Conservation (phyloP, 2,329 filamentous ascomycete genomes). For the Trichoderma aggressivum region DNA sequence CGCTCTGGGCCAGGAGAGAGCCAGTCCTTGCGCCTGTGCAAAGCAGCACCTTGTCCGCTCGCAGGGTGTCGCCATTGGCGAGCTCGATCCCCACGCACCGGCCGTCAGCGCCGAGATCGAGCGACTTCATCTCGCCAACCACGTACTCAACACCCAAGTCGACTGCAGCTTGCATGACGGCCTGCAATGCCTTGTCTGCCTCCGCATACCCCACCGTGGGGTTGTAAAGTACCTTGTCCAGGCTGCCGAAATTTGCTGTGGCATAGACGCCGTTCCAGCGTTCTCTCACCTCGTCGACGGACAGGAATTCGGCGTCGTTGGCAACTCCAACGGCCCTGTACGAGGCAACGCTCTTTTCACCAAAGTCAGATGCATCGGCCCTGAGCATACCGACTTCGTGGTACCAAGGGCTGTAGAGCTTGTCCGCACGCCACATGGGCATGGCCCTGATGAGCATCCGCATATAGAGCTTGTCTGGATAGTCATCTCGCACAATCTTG, state of each 20-base stretch:
- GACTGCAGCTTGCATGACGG: slow-evolving; percentile 51
- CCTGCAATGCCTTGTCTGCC: slow-evolving; percentile 53
- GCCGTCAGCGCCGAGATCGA: slow-evolving; percentile 47
- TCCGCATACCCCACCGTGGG: slow-evolving; percentile 58
- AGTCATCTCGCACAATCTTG: slow-evolving; percentile 44
- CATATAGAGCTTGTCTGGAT: slow-evolving; percentile 40
- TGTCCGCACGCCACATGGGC: slow-evolving; percentile 40
- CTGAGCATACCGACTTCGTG: slow-evolving; percentile 56
- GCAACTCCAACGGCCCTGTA: slow-evolving; percentile 37
- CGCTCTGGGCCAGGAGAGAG: slow-evolving; percentile 50
- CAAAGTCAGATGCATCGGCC: slow-evolving; percentile 41
- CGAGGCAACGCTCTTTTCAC: slow-evolving; percentile 41
- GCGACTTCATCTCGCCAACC: slow-evolving; percentile 44
- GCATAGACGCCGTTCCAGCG: slow-evolving; percentile 56
- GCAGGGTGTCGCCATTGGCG: slow-evolving; percentile 43
- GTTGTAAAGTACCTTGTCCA: slow-evolving; percentile 56
- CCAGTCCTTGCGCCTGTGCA: slow-evolving; percentile 57
- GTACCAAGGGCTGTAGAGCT: slow-evolving; percentile 52
- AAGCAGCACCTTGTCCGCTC: slow-evolving; percentile 52
- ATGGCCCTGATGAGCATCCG: slow-evolving; percentile 40
- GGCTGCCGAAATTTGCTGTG: slow-evolving; percentile 53
- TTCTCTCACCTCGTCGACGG: slow-evolving; percentile 49
- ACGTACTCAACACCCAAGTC: slow-evolving; percentile 55
- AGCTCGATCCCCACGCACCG: slow-evolving; percentile 48
- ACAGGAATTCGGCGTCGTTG: slow-evolving; percentile 40